Conservation (phyloP, 345 rosid genomes). For the Rhodomyrtus tomentosa region DNA sequence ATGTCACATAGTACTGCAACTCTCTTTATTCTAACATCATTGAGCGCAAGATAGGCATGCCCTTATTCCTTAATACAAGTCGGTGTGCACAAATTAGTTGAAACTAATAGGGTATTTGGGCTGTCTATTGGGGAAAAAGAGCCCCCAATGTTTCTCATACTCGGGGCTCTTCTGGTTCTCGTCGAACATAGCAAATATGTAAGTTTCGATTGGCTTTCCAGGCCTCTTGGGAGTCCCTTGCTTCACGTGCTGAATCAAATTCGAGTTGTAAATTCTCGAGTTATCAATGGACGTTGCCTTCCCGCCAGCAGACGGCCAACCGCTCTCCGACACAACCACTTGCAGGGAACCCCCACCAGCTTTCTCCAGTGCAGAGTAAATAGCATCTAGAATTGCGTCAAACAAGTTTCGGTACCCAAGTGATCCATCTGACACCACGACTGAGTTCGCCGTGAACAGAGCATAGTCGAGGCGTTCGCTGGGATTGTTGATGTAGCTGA, state of each 20-base stretch:
- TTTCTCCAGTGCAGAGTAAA: conserved; percentile 47
- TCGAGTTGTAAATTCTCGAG: conserved; percentile 34
- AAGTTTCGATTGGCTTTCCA: conserved; percentile 37
- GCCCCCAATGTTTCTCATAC: conserved; percentile 36
- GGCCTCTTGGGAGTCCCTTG: conserved; percentile 36
- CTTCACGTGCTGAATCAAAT: conserved; percentile 44
- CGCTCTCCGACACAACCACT: conserved; percentile 51
- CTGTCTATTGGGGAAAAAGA: conserved; percentile 26
- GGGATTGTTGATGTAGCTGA: conserved; percentile 4
- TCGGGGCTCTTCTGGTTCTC: conserved; percentile 38
- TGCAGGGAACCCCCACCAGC: conserved; percentile 28
- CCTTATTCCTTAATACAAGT: background rate
- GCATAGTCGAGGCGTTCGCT: conserved; percentile 17
- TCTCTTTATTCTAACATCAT: background rate
- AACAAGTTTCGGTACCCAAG: conserved; percentile 32
- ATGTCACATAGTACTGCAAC: background rate
- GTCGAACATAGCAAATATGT: conserved; percentile 51
- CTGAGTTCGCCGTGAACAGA: conserved; percentile 9
- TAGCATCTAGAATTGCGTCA: conserved; percentile 40
- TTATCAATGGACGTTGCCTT: conserved; percentile 22
- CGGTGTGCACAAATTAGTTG: conserved; percentile 3
- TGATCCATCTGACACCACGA: conserved; percentile 1
- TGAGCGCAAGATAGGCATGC: background rate
- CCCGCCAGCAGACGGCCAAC: conserved; percentile 55
- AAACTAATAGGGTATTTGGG: conserved; percentile 36